Evolutionary conservation across 1,284 basidiomycete genomes (phyloP), one percentile per base, ranked within the genome.

Genomic region (Hortiboletus rubellus): DNA sequence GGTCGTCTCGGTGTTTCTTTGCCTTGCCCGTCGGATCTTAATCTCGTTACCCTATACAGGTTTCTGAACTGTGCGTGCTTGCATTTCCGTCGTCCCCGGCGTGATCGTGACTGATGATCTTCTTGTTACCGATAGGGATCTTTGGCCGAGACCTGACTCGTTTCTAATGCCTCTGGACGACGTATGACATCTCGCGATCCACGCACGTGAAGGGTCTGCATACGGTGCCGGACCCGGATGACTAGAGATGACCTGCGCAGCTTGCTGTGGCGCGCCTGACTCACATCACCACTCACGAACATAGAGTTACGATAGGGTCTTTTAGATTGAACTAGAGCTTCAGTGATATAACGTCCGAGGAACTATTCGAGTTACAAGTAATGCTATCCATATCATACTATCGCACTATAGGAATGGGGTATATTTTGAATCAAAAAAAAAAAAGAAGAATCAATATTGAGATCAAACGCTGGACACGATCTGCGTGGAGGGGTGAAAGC

Each of bases 141-240:
- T 91, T 92, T 67, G 92, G 92, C 7, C 81, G 92, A 17, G 89
- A 94, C 70, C 74, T 94, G 48, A 89, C 86, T 11, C 81, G 89
- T 18, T 92, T 93, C 72, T 93, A 72, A 77, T 59, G 18, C 33
- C 50, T 57, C 37, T 53, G 38, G 36, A 47, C 40, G 42, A 57
- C 37, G n/a, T 55, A 40, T 57, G 50, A 27, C 27, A 31, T 11
- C 27, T 36, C 48, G 31, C 61, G 36, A 46, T 27, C 15, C 52
- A 51, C 41, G 36, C 43, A 54, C 46, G 43, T 43, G 46, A 40
- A 42, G 12, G 45, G 24, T 22, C 46, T 30, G 14, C 36, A 42
- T 24, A 38, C 22, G 33, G 36, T 46, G 22, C 24, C 33, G 22
- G 18, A 12, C 17, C 41, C 44, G 11, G 34, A 50, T 42, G 37